These are phyloP conservation scores for Vaccinium vitisidaea DNA, from an alignment of 148 eudicot genomes.

Conservation along the genomic window DNA sequence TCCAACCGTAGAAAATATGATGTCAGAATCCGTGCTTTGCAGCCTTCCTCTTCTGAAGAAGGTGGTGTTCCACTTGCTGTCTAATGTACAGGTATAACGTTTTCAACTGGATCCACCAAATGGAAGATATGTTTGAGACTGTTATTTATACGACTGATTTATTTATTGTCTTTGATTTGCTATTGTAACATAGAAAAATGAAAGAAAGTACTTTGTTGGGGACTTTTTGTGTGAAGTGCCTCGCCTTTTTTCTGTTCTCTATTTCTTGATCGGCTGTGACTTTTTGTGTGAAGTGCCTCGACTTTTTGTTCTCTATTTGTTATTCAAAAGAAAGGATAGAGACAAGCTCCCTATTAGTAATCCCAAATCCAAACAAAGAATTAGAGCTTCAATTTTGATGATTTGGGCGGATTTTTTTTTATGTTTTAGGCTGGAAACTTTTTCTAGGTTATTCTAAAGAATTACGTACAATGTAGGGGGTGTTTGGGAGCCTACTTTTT, in stretches of 20 bases:
- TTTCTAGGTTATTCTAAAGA: too few relatives aligned
- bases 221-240: neutral
- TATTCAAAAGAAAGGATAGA: too few relatives aligned
- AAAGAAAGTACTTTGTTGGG: neutral
- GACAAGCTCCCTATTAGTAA: too few relatives aligned
- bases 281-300: neutral
- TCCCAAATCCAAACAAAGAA: too few relatives aligned
- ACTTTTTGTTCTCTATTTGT: neutral
- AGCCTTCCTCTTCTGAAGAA: slow-evolving; percentile 51
- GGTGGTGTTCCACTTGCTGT: slow-evolving; percentile 38
- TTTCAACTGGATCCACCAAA: neutral
- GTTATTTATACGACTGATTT: neutral
- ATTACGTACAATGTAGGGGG: too few relatives aligned
- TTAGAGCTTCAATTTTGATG: too few relatives aligned
- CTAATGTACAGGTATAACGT: slow-evolving; percentile 19
- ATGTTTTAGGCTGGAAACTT: too few relatives aligned
- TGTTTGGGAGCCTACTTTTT: too few relatives aligned
- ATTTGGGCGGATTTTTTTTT: too few relatives aligned
- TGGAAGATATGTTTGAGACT: neutral
- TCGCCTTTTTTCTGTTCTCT: neutral
- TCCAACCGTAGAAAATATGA: slow-evolving; percentile 43
- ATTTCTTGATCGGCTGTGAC: neutral
- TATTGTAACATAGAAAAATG: neutral
- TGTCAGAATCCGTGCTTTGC: slow-evolving; percentile 63
- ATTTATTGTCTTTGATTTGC: neutral